Evolutionary conservation across 148 eudicot genomes (phyloP), one percentile per base, ranked within the genome.

Genomic region (Rheum nobile): DNA sequence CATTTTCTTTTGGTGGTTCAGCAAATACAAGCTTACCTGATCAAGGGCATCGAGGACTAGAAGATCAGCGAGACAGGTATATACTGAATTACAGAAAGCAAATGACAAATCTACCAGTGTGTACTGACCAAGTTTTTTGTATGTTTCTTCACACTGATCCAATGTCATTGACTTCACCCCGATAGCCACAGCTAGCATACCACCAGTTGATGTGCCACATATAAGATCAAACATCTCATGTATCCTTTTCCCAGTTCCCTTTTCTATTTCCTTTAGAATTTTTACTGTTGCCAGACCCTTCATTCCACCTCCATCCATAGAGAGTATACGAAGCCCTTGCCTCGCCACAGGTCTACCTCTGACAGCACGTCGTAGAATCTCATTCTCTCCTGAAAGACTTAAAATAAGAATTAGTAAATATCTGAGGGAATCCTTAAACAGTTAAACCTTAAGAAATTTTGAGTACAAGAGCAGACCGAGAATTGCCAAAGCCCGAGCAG

Each of bases 221-320:
- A 96, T 89, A 78, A 96, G 91, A 82, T 96, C 99, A 89, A 96
- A 96, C 83, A 96, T 77, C 86, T 96, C 99, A 82, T 96, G 97
- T 79, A 96, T 96, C 77, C 79, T 90, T 81, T 86, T 92, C 78
- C 99, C 99, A 47, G 97, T 87, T 69, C 97, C 88, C 79, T 83
- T 92, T 77, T 96, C 99, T 57, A 96, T 81, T 88, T 96, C 97
- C 73, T 86, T 96, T 31, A 96, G 83, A 29, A 96, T 90, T 84
- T 83, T 89, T 61, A 96, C 99, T 71, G 99, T 96, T 24, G 95
- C 91, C 47, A 96, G 84, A 77, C 99, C 99, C 85, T 96, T 96
- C 99, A 96, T 96, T 44, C 99, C 99, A 74, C 99, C 99, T 72
- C 99, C 99, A 87, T 96, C 99, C 99, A 96, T 96, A 42, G 99